Conservation (phyloP, 257 asterid genomes). For the Primulina eburnea region DNA sequence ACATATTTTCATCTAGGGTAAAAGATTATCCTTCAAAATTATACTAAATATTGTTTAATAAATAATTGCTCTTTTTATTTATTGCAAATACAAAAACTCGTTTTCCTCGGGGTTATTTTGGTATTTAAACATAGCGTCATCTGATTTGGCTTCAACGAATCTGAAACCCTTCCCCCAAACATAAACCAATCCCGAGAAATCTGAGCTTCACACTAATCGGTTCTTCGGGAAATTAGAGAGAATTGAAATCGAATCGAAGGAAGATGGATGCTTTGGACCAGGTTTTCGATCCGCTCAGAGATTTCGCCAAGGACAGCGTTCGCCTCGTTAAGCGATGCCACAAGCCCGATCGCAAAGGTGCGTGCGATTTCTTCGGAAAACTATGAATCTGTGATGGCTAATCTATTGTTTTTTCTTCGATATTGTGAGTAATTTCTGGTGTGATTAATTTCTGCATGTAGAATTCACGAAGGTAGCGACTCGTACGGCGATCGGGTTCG, state of each 20-base stretch:
- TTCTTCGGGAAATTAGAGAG: too few species aligned
- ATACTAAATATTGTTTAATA: too few species aligned
- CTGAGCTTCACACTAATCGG: too few species aligned
- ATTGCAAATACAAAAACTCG: too few species aligned
- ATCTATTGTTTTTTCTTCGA: too few species aligned
- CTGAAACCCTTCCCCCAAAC: not conserved
- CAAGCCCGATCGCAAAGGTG: slow-evolving; percentile 52
- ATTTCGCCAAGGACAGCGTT: slow-evolving; percentile 41
- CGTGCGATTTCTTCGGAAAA: slow-evolving; percentile 6
- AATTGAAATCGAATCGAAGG: not conserved
- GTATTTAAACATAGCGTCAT: not conserved
- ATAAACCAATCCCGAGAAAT: not conserved
- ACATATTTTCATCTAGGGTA: too few species aligned
- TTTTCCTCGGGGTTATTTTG: not conserved
- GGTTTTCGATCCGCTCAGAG: slow-evolving; percentile 43
- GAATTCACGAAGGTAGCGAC: slow-evolving; percentile 44
- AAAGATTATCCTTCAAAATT: too few species aligned
- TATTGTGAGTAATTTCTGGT: not conserved
- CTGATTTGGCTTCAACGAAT: not conserved
- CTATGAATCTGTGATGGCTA: not conserved
- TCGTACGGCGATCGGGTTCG: slow-evolving; percentile 47
- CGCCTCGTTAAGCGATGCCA: slow-evolving; percentile 47
- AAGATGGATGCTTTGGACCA: slow-evolving; percentile 41
- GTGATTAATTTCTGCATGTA: slow-evolving; percentile 1
- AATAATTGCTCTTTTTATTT: too few species aligned